Evolutionary conservation across 805 yeast species (phyloP), one percentile per base, ranked within the genome.

Genomic region (Candida bentonensis): DNA sequence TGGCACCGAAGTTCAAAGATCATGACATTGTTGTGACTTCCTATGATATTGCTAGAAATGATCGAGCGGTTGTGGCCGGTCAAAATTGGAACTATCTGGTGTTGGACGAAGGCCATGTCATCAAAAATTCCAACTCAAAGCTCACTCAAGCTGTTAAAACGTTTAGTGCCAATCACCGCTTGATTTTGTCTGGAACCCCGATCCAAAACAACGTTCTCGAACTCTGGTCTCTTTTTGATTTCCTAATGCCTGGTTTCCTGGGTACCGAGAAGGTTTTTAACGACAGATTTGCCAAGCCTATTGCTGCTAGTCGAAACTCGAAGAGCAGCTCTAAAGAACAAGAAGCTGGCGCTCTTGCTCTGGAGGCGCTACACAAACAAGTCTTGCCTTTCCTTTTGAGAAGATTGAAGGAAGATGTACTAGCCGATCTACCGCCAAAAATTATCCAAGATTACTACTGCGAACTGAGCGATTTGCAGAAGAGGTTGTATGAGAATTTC

Each of bases 361-460:
- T 94, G 48, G 99, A 92, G 56, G 89, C 96, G 0, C 69, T 92
- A 49, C 99, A 92, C 63, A 92, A 89, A 55, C 99, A 92, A 54
- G 97, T 87, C 0, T 68, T 92, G 41, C 99, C 99, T 15, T 92
- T 92, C 61, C 82, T 94, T 87, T 68, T 92, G 51, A 81, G 99
- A 61, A 79, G 99, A 60, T 71, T 92, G 57, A 92, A 92, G 61
- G 97, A 92, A 58, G 97, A 92, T 53, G 99, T 92, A 3, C 68
- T 92, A 44, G 82, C 94, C 1, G 99, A 92, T 60, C 69, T 92
- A 53, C 99, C 99, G 7, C 99, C 99, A 33, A 92, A 92, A 64
- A 92, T 94, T 53, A 92, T 92, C 52, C 99, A 92, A 61, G 99
- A 92, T 66, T 89, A 92, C 62, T 92, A 92, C 61, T 92, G 98